Evolutionary conservation across 345 rosid species (phyloP), one percentile per base, ranked within the genome.

Genomic region (Physaria fendleri): DNA sequence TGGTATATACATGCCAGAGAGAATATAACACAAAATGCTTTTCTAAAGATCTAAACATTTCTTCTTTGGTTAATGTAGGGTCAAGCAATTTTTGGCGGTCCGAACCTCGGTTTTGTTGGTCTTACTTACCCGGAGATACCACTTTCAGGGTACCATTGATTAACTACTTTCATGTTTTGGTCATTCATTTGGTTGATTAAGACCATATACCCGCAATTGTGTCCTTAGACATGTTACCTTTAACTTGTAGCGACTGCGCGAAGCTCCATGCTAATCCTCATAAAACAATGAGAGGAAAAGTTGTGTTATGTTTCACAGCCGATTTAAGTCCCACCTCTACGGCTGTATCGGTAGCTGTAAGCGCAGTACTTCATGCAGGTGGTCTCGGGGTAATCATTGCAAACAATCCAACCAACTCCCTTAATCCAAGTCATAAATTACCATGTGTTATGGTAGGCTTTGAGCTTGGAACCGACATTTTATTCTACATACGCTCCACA

Each of bases 361-460:
- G 51, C 18, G 64, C 57, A 16, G 78, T 81, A 20, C 56, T 20
- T 24, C 65, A 40, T 7, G 79, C 84, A 2, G 74, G 88, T 23
- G 89, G 87, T 3, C 33, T 76, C 8, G 89, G 93, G 22, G 18
- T 83, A 30, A 79, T 83, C 24, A 64, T 78, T 50, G 93, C 85
- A 25, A 79, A 73, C 61, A 72, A 79, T 27, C 85, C 82, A 2
- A 69, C 47, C 0, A 68, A 81, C 57, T 78, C 65, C 41, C 61
- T 78, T 51, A 39, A 29, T 32, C 78, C 74, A 55, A 1, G 14
- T 20, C 41, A 12, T n/a, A 1, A 2, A 8, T 42, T 58, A 29
- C 41, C 63, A 29, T 41, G 3, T 43, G 54, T 65, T 4, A 22
- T 46, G 4, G 62, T 65, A 55, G 70, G 55, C 44, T 65, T 43